A percentile compares a stretch with the other conserved stretches of the same genome.
These are phyloP conservation scores for Lachancea mirantina DNA, from an alignment of 805 yeast genomes.

Conservation along the genomic window DNA sequence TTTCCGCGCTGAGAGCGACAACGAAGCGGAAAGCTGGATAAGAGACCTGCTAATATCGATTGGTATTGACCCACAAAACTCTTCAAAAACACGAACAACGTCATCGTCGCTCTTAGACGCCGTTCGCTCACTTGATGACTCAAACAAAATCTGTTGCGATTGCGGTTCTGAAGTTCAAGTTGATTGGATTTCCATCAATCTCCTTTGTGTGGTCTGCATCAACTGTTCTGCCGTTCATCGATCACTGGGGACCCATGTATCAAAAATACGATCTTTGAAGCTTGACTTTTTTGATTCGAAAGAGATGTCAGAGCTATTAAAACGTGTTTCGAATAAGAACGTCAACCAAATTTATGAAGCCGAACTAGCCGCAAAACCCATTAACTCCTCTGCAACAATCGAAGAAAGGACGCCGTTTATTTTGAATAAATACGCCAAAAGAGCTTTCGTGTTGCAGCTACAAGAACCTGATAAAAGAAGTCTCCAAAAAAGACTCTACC, in stretches of 20 bases:
- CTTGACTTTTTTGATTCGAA: slow-evolving; percentile 57
- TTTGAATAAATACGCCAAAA: slow-evolving; percentile 54
- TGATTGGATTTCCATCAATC: slow-evolving; percentile 82
- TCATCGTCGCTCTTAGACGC: slow-evolving; percentile 12
- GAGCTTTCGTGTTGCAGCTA: slow-evolving; percentile 35
- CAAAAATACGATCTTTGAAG: slow-evolving; percentile 72
- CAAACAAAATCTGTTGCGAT: slow-evolving; percentile 68
- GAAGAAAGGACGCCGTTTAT: slow-evolving; percentile 53
- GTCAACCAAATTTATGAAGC: slow-evolving; percentile 61
- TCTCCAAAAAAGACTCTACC: slow-evolving; percentile 20
- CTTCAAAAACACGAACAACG: neutral
- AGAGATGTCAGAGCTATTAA: slow-evolving; percentile 53
- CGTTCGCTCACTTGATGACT: slow-evolving; percentile 35
- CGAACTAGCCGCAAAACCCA: slow-evolving; percentile 11
- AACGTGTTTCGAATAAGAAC: slow-evolving; percentile 44
- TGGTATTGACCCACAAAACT: neutral
- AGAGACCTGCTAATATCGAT: slow-evolving; percentile 3
- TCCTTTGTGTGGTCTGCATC: slow-evolving; percentile 67
- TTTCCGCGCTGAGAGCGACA: slow-evolving; percentile 64
- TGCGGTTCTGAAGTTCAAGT: slow-evolving; percentile 60
- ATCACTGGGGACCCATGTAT: slow-evolving; percentile 72
- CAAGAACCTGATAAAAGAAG: slow-evolving; percentile 7
- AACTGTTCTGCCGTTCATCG: slow-evolving; percentile 87
- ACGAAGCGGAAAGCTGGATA: slow-evolving; percentile 56
- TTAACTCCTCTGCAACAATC: slow-evolving; percentile 35